These are phyloP conservation scores for Cynara cardunculus DNA, from an alignment of 129 eudicot genomes.

Conservation along the genomic window DNA sequence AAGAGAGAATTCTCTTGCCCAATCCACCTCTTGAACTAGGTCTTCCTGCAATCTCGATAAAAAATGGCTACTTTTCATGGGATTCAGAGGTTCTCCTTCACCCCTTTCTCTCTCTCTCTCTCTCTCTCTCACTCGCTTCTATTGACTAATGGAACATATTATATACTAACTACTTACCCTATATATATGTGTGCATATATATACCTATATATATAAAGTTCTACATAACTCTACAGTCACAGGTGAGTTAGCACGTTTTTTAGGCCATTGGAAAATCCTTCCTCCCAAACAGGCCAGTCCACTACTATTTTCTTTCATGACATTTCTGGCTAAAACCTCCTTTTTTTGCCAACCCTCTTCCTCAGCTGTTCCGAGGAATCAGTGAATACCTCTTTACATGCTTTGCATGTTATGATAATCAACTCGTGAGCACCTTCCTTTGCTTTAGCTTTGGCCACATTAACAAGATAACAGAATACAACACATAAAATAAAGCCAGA, in stretches of 20 bases:
- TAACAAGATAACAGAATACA: too few relatives aligned
- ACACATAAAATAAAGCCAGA: too few relatives aligned
- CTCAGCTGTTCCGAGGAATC: too few relatives aligned
- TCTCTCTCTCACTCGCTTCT: background rate
- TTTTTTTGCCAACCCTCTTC: too few relatives aligned
- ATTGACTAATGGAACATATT: background rate
- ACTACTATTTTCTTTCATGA: too few relatives aligned
- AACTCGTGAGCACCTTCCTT: too few relatives aligned
- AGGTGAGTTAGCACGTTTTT: background rate
- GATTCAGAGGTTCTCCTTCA: slow-evolving; percentile 49
- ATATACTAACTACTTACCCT: background rate
- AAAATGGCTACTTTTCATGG: slow-evolving; percentile 88
- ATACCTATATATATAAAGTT: too few relatives aligned
- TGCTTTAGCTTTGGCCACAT: too few relatives aligned
- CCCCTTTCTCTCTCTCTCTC: slow-evolving; percentile 10
- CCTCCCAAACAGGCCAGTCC: too few relatives aligned
- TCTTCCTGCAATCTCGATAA: slow-evolving; percentile 81
- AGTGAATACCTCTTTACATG: too few relatives aligned
- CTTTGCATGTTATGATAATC: too few relatives aligned
- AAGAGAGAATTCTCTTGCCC: slow-evolving; percentile 71
- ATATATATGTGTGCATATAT: background rate
- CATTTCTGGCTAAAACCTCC: too few relatives aligned
- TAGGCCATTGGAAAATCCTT: background rate
- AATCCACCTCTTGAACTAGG: slow-evolving; percentile 75
- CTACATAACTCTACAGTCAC: background rate